A percentile compares a stretch with the other conserved stretches of the same genome.
Conservation (phyloP, 2,329 filamentous ascomycete genomes). For the Blumeriella jaapii region DNA sequence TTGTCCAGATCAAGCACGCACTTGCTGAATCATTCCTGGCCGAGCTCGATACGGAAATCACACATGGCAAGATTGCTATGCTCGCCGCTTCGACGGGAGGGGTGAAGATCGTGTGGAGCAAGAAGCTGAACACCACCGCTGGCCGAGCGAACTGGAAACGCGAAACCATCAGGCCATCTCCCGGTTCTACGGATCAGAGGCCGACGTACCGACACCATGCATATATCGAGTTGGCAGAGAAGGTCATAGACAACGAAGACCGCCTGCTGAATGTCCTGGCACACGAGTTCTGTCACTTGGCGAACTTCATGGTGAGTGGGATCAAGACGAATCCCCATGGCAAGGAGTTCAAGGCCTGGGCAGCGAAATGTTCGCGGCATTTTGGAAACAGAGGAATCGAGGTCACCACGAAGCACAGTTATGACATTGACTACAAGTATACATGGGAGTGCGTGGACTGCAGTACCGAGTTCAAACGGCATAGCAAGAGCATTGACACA, state of each 20-base stretch:
- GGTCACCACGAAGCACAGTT: conserved; percentile 83
- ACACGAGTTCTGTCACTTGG: conserved; percentile 91
- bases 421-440: conserved; percentile 87
- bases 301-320: conserved; percentile 78
- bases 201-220: conserved; percentile 45
- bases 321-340: conserved; percentile 72
- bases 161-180: conserved; percentile 36
- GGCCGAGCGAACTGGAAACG: conserved; percentile 64
- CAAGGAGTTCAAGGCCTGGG: conserved; percentile 72
- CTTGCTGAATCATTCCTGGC: conserved; percentile 52
- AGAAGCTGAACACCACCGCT: conserved; percentile 69
- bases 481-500: conserved; percentile 76
- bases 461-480: conserved; percentile 62
- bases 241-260: conserved; percentile 69
- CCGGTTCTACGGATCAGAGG: background rate
- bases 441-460: conserved; percentile 70
- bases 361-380: conserved; percentile 37
- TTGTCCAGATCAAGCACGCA: conserved; percentile 48
- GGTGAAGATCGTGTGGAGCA: conserved; percentile 61
- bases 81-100: conserved; percentile 56
- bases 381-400: conserved; percentile 54
- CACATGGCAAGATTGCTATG: conserved; percentile 43
- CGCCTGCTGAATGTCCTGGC: conserved; percentile 83
- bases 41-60: conserved; percentile 58
- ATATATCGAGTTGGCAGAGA: conserved; percentile 77